These are phyloP conservation scores for Moelleriella libera DNA, from an alignment of 2,329 filamentous ascomycete genomes.

Conservation along the genomic window DNA sequence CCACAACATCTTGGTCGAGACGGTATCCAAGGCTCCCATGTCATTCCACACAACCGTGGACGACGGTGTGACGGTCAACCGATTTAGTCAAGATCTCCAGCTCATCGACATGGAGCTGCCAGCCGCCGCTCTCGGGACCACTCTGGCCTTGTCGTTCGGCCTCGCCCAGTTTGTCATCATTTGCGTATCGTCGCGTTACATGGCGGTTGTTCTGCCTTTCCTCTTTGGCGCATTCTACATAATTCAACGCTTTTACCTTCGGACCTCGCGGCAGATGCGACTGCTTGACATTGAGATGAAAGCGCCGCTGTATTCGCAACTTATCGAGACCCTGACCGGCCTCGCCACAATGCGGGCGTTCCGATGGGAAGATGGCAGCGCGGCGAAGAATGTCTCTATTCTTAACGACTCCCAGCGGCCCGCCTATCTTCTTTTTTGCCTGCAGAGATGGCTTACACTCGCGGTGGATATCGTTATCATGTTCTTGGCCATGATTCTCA, in stretches of 20 bases:
- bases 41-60: conserved; percentile 27
- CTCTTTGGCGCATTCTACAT: background rate
- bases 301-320: conserved; percentile 5
- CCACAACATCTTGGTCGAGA: conserved; percentile 17
- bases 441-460: conserved; percentile 35
- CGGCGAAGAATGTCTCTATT: background rate
- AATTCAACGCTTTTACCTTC: conserved; percentile 10
- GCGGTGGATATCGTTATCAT: conserved; percentile 31
- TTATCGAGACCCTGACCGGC: conserved; percentile 4
- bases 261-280: conserved; percentile 5
- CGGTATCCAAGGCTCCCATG: conserved; percentile 23
- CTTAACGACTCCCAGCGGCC: conserved; percentile 6
- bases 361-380: conserved; percentile 3
- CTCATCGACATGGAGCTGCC: conserved; percentile 26
- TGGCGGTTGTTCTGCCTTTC: conserved; percentile 14
- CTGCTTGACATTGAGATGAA: conserved; percentile 5
- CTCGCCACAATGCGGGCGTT: conserved; percentile 5
- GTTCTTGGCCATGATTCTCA: conserved; percentile 28
- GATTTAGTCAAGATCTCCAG: conserved; percentile 30
- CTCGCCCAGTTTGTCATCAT: conserved; percentile 34
- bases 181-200: conserved; percentile 24
- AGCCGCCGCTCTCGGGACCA: conserved; percentile 4
- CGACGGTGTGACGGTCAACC: conserved; percentile 24
- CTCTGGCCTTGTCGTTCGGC: conserved; percentile 7
- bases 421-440: conserved; percentile 27